A percentile compares a stretch with the other conserved stretches of the same genome.
Conservation (phyloP, 257 asterid genomes). For the Asclepias syriaca region DNA sequence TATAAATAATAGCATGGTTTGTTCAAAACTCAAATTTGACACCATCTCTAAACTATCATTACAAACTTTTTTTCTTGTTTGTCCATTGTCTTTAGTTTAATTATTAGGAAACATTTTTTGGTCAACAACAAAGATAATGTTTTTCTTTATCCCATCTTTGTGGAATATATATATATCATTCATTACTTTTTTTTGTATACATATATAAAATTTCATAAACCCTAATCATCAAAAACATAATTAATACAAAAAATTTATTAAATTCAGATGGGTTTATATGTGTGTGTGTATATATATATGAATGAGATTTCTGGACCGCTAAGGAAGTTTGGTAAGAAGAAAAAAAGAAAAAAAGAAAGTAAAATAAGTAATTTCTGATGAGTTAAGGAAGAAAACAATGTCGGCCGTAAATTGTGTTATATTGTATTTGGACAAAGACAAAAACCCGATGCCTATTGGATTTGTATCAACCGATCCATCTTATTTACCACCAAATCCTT, state of each 20-base stretch:
- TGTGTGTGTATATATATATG: too few species aligned
- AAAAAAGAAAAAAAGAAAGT: background rate
- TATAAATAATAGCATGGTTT: too few species aligned
- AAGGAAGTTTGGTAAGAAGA: background rate
- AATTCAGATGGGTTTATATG: too few species aligned
- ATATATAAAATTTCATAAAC: too few species aligned
- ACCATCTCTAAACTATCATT: background rate
- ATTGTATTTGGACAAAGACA: background rate
- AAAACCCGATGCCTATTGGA: background rate
- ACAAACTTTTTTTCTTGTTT: background rate
- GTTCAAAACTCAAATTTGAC: background rate
- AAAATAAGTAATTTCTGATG: constrained; percentile 3
- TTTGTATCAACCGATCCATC: background rate
- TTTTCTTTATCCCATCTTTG: background rate
- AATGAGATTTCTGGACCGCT: too few species aligned
- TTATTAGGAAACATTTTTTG: background rate
- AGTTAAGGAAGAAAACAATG: background rate
- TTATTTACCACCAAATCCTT: background rate
- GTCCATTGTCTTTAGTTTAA: background rate
- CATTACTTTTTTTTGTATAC: too few species aligned
- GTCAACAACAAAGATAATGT: background rate
- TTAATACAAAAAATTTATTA: too few species aligned
- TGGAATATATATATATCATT: background rate
- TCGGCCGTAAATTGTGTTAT: background rate
- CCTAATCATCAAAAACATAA: too few species aligned